Percentiles rank a stretch among this genome's conserved stretches.
These are phyloP conservation scores for Rhizoclosmatium globosum DNA, from an alignment of 192 early-diverging fungal species.

Conservation along the genomic window DNA sequence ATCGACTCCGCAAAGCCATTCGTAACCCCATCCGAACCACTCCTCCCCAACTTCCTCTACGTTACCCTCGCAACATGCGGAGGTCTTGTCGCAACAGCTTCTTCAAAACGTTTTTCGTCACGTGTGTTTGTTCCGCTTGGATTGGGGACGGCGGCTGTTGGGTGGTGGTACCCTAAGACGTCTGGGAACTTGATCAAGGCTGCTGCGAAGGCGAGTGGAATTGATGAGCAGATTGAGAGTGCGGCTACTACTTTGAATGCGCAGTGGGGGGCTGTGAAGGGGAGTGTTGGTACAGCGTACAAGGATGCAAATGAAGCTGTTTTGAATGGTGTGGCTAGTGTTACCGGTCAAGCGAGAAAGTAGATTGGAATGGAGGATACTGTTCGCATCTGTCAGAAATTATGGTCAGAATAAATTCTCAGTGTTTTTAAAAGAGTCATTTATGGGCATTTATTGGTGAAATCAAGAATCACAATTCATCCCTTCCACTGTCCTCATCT, in stretches of 20 bases:
- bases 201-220: background rate
- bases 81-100: slow-evolving; percentile 24
- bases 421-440: too few species aligned
- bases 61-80: slow-evolving; percentile 11
- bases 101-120: background rate
- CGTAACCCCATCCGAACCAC: background rate
- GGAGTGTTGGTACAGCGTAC: background rate
- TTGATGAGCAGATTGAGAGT: background rate
- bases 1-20: background rate
- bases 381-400: too few species aligned
- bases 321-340: background rate
- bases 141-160: slow-evolving; percentile 4
- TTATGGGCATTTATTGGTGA: too few species aligned
- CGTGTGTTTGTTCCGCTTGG: slow-evolving; percentile 11
- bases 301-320: background rate
- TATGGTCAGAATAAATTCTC: too few species aligned
- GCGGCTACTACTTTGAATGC: background rate
- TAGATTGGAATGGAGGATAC: too few species aligned
- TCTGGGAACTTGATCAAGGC: slow-evolving; percentile 4
- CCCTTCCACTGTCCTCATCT: too few species aligned
- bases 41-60: slow-evolving; percentile 29
- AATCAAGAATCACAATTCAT: too few species aligned
- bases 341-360: background rate
- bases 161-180: slow-evolving; percentile 31
- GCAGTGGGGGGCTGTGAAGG: background rate